phyloP scores from a whole-genome alignment of 495 filamentous ascomycete genomes.

The Baudoinia panamericana region DNA sequence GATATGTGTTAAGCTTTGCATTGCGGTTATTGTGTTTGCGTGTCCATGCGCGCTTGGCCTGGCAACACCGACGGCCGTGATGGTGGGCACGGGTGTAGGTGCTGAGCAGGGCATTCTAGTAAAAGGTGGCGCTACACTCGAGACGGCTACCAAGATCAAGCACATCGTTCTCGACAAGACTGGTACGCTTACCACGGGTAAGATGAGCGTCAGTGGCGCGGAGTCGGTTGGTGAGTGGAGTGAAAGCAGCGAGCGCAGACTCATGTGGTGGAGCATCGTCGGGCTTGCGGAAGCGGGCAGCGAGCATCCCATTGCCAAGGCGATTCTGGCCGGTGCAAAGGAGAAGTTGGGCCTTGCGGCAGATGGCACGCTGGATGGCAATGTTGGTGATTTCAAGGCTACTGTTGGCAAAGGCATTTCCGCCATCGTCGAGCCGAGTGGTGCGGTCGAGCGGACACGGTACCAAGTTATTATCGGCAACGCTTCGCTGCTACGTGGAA shows the following conservation, averaged over 20 bases:
- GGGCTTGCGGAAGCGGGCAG: constrained; percentile 87
- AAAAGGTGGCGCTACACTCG: constrained; percentile 87
- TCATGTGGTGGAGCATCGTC: constrained; percentile 87
- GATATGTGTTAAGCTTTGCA: constrained; percentile 95
- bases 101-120: constrained; percentile 95
- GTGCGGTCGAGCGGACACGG: constrained; percentile 46
- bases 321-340: constrained; percentile 62
- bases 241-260: constrained; percentile 49
- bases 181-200: constrained; percentile 84
- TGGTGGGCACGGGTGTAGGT: constrained; percentile 95
- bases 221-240: constrained; percentile 57
- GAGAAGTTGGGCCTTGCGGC: constrained; percentile 54
- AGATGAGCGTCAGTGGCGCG: constrained; percentile 74
- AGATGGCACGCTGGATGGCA: constrained; percentile 68
- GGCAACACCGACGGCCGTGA: constrained; percentile 89
- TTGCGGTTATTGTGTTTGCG: constrained; percentile 96
- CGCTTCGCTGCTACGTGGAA: constrained; percentile 56
- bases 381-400: constrained; percentile 70
- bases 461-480: constrained; percentile 80
- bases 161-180: constrained; percentile 99
- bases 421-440: constrained; percentile 65
- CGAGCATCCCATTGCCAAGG: constrained; percentile 88
- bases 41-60: constrained; percentile 93
- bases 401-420: constrained; percentile 74
- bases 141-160: constrained; percentile 81